phyloP scores from a whole-genome alignment of 208 protist genomes.

The Leishmania mexicana region DNA sequence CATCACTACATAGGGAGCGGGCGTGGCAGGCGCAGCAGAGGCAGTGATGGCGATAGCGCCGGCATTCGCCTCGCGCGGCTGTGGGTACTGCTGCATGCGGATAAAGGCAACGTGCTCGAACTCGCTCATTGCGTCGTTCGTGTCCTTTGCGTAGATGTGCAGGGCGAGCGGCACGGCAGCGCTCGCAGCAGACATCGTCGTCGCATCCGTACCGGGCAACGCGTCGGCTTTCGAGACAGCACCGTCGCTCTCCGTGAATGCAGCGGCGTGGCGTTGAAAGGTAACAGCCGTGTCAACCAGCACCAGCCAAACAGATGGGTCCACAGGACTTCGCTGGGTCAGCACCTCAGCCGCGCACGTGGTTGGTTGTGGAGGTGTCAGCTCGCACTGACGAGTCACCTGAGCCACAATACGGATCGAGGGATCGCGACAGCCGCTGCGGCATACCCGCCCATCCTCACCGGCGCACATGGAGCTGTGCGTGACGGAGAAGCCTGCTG shows the following conservation, averaged over 20 bases:
- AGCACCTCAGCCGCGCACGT: conserved; percentile 56
- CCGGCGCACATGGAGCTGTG: background rate
- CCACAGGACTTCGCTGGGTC: conserved; percentile 54
- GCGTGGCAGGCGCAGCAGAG: background rate
- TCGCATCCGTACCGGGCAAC: background rate
- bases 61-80: conserved; percentile 1
- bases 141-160: conserved; percentile 34
- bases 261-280: conserved; percentile 50
- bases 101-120: conserved; percentile 73
- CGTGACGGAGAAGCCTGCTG: background rate
- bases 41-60: conserved; percentile 5
- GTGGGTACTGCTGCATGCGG: conserved; percentile 32
- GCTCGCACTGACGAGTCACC: conserved; percentile 30
- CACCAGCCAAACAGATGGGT: conserved; percentile 63
- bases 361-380: conserved; percentile 40
- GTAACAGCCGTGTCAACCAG: conserved; percentile 52
- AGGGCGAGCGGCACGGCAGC: conserved; percentile 16
- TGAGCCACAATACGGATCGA: conserved; percentile 24
- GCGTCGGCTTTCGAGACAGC: background rate
- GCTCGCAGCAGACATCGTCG: background rate
- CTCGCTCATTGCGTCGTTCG: conserved; percentile 16
- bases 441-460: background rate
- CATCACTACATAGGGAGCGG: conserved; percentile 1
- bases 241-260: background rate
- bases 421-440: background rate